Evolutionary conservation across 768 basidiomycete genomes (phyloP).

Genomic region (Ramaria sp.): DNA sequence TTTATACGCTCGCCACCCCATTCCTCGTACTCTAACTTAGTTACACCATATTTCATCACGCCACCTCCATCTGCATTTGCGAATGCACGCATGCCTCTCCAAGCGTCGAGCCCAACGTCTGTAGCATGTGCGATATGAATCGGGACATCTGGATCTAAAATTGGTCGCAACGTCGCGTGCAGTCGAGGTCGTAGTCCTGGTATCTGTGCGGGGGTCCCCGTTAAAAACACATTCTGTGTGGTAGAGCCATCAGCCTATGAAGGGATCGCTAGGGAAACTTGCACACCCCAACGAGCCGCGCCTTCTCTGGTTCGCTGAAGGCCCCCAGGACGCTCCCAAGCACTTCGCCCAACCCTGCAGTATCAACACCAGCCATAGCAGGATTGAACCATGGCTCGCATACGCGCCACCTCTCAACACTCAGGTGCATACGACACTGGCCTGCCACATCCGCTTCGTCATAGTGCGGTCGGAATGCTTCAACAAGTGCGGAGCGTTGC

Average conservation of each 20-base stretch:
- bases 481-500: conserved; percentile 74
- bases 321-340: conserved; percentile 71
- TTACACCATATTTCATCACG: conserved; percentile 49
- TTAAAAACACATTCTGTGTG: conserved; percentile 76
- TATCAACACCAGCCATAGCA: conserved; percentile 89
- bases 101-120: conserved; percentile 69
- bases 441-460: conserved; percentile 66
- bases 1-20: conserved; percentile 80
- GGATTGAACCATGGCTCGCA: conserved; percentile 92
- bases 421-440: conserved; percentile 73
- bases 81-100: conserved; percentile 83
- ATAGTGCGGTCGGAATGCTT: conserved; percentile 75
- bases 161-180: conserved; percentile 64
- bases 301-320: conserved; percentile 59
- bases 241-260: neutral
- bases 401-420: conserved; percentile 81
- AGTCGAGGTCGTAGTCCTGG: conserved; percentile 61
- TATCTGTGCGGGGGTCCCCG: conserved; percentile 71
- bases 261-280: neutral
- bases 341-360: conserved; percentile 89
- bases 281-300: conserved; percentile 63
- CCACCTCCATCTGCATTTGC: conserved; percentile 37
- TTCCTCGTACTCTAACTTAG: conserved; percentile 80
- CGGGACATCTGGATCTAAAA: conserved; percentile 74
- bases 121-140: conserved; percentile 52